Evolutionary conservation across 306 rosid species (phyloP), one percentile per base, ranked within the genome.

Genomic region (Morella rubra): DNA sequence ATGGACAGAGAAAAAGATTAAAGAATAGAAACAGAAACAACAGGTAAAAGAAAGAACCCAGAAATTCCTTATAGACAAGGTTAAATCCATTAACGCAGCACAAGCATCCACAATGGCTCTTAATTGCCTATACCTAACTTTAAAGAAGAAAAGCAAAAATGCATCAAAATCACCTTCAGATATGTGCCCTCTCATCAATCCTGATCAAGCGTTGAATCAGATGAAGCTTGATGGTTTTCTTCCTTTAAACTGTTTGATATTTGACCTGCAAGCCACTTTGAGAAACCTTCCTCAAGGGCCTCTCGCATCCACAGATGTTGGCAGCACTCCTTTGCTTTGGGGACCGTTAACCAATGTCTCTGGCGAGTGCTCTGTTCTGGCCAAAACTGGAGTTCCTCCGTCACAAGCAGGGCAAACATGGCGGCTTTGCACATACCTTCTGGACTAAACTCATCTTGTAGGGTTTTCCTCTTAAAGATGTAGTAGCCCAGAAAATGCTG

Each of bases 391-490:
- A 85, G 85, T 76, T 85, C 85, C 78, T 81, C 88, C 14, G 73
- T 81, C 73, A 85, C 88, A 47, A 75, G 83, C 81, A 85, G 68
- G 20, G 77, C 84, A 69, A 72, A 85, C 85, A 85, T 72, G 15
- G 81, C 81, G 44, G 88, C 85, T 79, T 67, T 85, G 81, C 88
- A 81, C 58, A 75, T 22, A 11, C 88, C 88, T 64, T 79, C 72
- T 0, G 85, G 88, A 62, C 84, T 71, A 45, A 76, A 81, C 70
- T 81, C 79, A 24, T 78, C 88, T 81, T 75, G 81, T 69, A 78
- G 83, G 73, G 81, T 85, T 58, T 84, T 84, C 46, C 83, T 84
- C 73, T 84, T 84, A 56, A 84, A 84, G 40, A 54, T 24, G 45
- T 84, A 85, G 65, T 81, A 53, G 50, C 85, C 85, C 13, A 85